Evolutionary conservation across 2,329 filamentous ascomycete species (phyloP), one percentile per base, ranked within the genome.

Genomic region (Nemania serpens): DNA sequence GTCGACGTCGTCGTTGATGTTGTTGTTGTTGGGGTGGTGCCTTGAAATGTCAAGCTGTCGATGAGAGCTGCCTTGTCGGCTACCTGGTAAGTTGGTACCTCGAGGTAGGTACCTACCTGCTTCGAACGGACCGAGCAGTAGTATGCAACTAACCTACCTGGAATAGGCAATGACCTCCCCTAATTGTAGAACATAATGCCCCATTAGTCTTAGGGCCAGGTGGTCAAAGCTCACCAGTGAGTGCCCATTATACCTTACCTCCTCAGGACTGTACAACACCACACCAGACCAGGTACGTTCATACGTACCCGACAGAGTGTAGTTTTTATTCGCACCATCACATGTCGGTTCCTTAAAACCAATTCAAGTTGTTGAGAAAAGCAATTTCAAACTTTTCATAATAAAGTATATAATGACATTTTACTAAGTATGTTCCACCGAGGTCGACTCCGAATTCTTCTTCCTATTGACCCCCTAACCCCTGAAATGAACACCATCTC

Each of bases 151-250:
- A 48, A 57, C 41, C 54, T 55, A 60, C 17, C 25, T 36, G 22
- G n/a, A 52, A 52, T 52, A 52, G 57, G 49, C 43, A 42, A n/a
- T 20, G n/a, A 50, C 18, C 17, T 37, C 25, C 25, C 3, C 7
- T 3, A 29, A 29, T 7, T 29, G 3, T 29, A 7, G 25, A 29
- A 29, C 25, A 4, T 29, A 29, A 7, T n/a, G n/a, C n/a, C n/a
- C 25, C 5, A 39, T 18, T 49, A 22, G 48, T 22, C 34, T 39
- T 50, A n/a, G n/a, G n/a, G n/a, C 2, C 7, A 17, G n/a, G 37
- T 64, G 58, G 55, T 64, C 62, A 42, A 58, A 65, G 62, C 62
- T 65, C 52, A n/a, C 4, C n/a, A n/a, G n/a, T n/a, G n/a, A n/a
- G n/a, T n/a, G n/a, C n/a, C n/a, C n/a, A n/a, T n/a, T n/a, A n/a